Conservation (phyloP, 495 filamentous ascomycete genomes). For the Penicillium arizonense region DNA sequence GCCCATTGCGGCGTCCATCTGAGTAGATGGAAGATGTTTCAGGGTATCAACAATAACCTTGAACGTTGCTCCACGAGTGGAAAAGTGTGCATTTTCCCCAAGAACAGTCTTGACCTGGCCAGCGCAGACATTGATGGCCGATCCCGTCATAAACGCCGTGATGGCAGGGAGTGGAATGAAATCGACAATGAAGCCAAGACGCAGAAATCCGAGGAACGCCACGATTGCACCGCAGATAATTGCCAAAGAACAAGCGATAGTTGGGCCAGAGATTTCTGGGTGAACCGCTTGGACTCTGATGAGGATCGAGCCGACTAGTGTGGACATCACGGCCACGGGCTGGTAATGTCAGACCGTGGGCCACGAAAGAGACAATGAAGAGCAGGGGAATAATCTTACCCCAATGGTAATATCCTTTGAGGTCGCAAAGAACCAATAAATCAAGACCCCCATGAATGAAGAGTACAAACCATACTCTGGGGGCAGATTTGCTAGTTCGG, state of each 20-base stretch:
- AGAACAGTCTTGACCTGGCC: constrained; percentile 82
- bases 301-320: constrained; percentile 76
- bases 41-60: constrained; percentile 79
- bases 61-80: constrained; percentile 74
- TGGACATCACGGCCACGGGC: constrained; percentile 94
- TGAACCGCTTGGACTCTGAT: constrained; percentile 47
- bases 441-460: constrained; percentile 89
- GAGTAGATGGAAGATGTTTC: constrained; percentile 64
- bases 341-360: constrained; percentile 27
- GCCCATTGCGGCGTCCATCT: constrained; percentile 81
- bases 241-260: constrained; percentile 74
- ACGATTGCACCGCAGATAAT: constrained; percentile 78
- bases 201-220: constrained; percentile 69
- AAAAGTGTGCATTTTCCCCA: constrained; percentile 69
- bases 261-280: constrained; percentile 55
- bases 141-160: constrained; percentile 96
- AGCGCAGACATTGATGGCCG: constrained; percentile 83
- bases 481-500: constrained; percentile 70
- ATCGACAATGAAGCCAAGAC: constrained; percentile 88
- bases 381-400: constrained; percentile 47
- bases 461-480: constrained; percentile 87
- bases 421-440: constrained; percentile 97
- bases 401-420: constrained; percentile 98
- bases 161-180: constrained; percentile 87
- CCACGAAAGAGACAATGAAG: constrained; percentile 6